Conservation (phyloP, 306 rosid genomes). For the Trichosanthes cucumerina region DNA sequence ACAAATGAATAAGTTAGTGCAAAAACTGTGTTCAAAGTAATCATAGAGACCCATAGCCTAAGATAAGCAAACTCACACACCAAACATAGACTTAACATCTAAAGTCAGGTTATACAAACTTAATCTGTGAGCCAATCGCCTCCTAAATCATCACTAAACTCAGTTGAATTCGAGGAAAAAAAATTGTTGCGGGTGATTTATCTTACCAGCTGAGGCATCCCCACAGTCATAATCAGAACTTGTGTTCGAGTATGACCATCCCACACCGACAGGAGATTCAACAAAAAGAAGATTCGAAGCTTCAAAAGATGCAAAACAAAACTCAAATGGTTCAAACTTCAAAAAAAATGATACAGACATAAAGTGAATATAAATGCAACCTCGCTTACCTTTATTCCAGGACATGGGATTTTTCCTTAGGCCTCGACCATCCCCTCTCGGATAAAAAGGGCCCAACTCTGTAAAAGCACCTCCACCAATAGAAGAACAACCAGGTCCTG, state of each 20-base stretch:
- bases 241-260: conserved; percentile 94
- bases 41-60: not conserved
- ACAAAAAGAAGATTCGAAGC: conserved; percentile 82
- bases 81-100: not conserved
- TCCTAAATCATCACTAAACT: not conserved
- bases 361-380: not conserved
- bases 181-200: not conserved
- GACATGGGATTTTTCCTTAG: conserved; percentile 60
- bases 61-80: not conserved
- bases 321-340: not conserved
- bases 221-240: conserved; percentile 62
- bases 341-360: not conserved
- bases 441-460: conserved; percentile 89
- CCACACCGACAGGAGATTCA: conserved; percentile 96
- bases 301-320: conserved; percentile 13
- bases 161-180: not conserved
- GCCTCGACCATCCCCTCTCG: conserved; percentile 61
- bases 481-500: conserved; percentile 95
- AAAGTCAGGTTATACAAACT: not conserved
- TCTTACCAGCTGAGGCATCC: conserved; percentile 67
- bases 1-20: not conserved
- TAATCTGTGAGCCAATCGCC: not conserved
- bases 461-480: conserved; percentile 93
- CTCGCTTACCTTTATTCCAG: conserved; percentile 59
- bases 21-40: not conserved